phyloP scores from a whole-genome alignment of 1,139 yeast species.

The Diutina neorugosa region DNA sequence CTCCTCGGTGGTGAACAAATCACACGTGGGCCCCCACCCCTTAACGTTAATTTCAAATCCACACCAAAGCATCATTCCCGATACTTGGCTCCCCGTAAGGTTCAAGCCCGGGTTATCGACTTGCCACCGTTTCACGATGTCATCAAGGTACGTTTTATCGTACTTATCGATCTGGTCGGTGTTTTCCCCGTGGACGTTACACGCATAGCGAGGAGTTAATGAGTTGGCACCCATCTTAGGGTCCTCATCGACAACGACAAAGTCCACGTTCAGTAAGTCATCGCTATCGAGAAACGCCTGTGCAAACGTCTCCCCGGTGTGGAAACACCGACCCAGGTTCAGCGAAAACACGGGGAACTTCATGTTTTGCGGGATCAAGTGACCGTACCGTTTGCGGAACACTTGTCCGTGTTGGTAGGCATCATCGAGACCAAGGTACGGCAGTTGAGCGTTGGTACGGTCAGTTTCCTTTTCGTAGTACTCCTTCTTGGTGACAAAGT shows the following conservation, averaged over 20 bases:
- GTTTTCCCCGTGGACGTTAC: constrained; percentile 6
- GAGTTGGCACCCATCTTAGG: constrained; percentile 10
- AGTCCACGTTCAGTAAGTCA: constrained; percentile 7
- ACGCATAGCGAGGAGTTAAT: constrained; percentile 9
- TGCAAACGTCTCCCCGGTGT: constrained; percentile 9
- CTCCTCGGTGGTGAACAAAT: constrained; percentile 40
- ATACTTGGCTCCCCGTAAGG: constrained; percentile 28
- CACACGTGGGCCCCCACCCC: constrained; percentile 38
- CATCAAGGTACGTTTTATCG: constrained; percentile 7
- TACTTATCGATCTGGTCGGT: constrained; percentile 7
- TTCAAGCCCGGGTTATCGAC: constrained; percentile 8
- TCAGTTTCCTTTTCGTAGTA: constrained; percentile 10
- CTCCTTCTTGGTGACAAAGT: constrained; percentile 8
- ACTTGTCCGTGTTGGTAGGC: constrained; percentile 9
- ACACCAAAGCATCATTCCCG: constrained; percentile 30
- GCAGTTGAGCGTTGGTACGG: constrained; percentile 10
- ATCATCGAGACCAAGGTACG: constrained; percentile 9
- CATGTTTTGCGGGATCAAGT: constrained; percentile 7
- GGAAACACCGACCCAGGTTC: constrained; percentile 9
- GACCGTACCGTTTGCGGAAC: constrained; percentile 9
- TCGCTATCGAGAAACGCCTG: constrained; percentile 10
- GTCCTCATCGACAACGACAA: constrained; percentile 8
- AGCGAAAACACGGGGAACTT: constrained; percentile 9
- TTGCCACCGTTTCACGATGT: constrained; percentile 7
- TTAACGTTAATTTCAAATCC: constrained; percentile 41